Evolutionary conservation across 2,329 filamentous ascomycete species (phyloP).

Genomic region (Calonectria montana): DNA sequence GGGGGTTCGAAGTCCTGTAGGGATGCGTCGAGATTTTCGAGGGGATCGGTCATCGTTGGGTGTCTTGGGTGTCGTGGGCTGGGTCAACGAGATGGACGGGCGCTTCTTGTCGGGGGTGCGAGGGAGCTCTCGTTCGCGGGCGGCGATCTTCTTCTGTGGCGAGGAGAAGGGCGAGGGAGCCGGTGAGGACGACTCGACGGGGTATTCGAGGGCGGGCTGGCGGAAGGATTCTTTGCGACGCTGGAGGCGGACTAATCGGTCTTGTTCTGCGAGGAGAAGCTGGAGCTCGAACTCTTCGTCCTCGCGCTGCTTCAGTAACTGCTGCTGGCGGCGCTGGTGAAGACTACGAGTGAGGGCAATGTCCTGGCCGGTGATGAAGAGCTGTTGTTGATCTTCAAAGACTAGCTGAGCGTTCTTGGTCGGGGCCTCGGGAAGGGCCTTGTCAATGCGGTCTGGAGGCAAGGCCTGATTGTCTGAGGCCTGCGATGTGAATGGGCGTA

Average conservation of each 20-base stretch:
- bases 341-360: conserved; percentile 39
- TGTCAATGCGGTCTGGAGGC: conserved; percentile 30
- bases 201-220: conserved; percentile 11
- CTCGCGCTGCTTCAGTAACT: conserved; percentile 32
- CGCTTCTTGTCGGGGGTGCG: conserved; percentile 25
- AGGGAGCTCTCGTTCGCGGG: conserved; percentile 18
- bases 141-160: conserved; percentile 15
- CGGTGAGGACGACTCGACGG: conserved; percentile 5
- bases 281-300: conserved; percentile 34
- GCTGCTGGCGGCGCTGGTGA: conserved; percentile 35
- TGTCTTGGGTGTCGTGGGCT: conserved; percentile 22
- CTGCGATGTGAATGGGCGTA: conserved; percentile 28
- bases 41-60: conserved; percentile 47
- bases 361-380: conserved; percentile 46
- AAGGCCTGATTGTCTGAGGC: conserved; percentile 25
- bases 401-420: conserved; percentile 43
- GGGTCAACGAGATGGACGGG: not conserved
- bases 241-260: conserved; percentile 27
- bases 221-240: conserved; percentile 20
- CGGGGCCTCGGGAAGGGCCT: conserved; percentile 42
- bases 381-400: conserved; percentile 48
- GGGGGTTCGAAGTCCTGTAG: conserved; percentile 67
- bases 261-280: conserved; percentile 27
- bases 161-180: conserved; percentile 11
- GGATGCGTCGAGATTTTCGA: conserved; percentile 62